phyloP scores from a whole-genome alignment of 177 flowering plant genomes.

The Telopea speciosissima region DNA sequence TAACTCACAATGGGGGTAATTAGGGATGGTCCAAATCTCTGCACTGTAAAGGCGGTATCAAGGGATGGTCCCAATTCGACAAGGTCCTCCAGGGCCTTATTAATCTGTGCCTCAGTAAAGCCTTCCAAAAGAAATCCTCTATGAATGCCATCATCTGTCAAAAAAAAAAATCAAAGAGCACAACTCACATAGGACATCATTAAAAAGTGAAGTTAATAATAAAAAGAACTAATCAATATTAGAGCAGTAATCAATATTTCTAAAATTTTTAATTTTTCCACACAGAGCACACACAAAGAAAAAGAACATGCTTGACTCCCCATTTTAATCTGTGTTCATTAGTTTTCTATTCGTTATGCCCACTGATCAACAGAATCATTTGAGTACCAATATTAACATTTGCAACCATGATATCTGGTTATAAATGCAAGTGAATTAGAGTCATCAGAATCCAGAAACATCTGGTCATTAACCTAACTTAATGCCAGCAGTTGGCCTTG shows the following conservation, averaged over 20 bases:
- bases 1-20: too few species aligned
- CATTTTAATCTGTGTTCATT: background rate
- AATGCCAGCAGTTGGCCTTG: background rate
- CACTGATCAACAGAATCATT: background rate
- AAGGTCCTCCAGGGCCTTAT: constrained; percentile 32
- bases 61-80: constrained; percentile 22
- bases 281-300: background rate
- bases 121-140: constrained; percentile 33
- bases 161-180: background rate
- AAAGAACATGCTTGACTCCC: background rate
- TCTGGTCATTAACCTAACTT: background rate
- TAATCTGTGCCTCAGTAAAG: constrained; percentile 26
- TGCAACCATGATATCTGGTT: background rate
- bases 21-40: too few species aligned
- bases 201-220: too few species aligned
- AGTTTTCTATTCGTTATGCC: background rate
- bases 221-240: background rate
- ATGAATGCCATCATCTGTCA: constrained; percentile 35
- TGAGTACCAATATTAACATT: background rate
- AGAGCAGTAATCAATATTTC: too few species aligned
- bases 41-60: background rate
- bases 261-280: background rate
- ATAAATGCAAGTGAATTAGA: background rate
- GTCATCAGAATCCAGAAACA: background rate
- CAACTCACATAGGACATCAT: background rate